Evolutionary conservation across 2,329 filamentous ascomycete genomes (phyloP).

Genomic region (Fusarium decemcellulare): DNA sequence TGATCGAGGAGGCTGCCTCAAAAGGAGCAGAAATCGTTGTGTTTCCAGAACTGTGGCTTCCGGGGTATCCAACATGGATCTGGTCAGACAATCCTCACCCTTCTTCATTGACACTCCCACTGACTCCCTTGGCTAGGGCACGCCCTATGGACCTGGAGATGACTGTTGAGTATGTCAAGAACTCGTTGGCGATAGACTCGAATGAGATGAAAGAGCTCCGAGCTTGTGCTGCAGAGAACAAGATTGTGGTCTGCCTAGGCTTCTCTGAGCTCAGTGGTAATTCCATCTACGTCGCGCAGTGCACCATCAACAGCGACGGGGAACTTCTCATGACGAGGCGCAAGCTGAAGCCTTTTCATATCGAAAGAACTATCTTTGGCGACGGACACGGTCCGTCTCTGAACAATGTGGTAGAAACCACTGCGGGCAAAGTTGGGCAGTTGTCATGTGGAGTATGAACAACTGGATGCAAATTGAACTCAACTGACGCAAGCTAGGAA

Average conservation of each 20-base stretch:
- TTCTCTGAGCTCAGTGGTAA: conserved; percentile 56
- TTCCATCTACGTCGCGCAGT: conserved; percentile 60
- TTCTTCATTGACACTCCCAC: neutral
- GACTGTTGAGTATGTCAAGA: conserved; percentile 53
- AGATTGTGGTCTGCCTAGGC: conserved; percentile 57
- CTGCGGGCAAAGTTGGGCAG: neutral
- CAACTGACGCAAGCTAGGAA: conserved; percentile 45
- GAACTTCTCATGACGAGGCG: conserved; percentile 55
- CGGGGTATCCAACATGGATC: conserved; percentile 63
- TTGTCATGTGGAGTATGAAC: neutral
- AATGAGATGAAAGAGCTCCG: conserved; percentile 54
- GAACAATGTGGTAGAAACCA: conserved; percentile 52
- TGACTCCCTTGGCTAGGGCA: conserved; percentile 28
- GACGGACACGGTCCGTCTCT: conserved; percentile 57
- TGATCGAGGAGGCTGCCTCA: conserved; percentile 67
- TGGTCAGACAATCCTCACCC: conserved; percentile 35
- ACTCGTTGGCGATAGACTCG: conserved; percentile 56
- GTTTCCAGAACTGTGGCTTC: conserved; percentile 67
- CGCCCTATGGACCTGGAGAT: conserved; percentile 36
- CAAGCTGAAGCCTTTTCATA: conserved; percentile 66
- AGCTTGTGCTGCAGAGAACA: conserved; percentile 47
- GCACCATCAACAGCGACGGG: conserved; percentile 57
- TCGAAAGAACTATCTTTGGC: conserved; percentile 64
- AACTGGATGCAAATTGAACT: neutral
- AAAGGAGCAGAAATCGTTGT: conserved; percentile 67